Evolutionary conservation across 78 protist species (phyloP).

Genomic region (Corallochytrium limacisporum): DNA sequence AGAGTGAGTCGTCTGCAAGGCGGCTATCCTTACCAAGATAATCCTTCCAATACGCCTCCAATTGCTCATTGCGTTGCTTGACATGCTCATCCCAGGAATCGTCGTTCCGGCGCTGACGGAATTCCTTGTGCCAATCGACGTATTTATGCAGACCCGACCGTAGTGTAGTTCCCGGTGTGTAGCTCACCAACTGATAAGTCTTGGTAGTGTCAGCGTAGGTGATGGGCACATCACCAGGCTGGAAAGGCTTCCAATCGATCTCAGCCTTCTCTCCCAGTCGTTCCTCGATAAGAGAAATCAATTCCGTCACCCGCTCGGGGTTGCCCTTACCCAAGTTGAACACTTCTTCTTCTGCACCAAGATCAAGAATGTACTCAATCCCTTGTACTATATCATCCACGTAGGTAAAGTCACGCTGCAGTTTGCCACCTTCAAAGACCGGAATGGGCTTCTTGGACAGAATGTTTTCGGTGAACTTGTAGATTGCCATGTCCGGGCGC

Average conservation of each 20-base stretch:
- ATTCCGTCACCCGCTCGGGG: slow-evolving; percentile 2
- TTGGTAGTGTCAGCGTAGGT: not conserved
- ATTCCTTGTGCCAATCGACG: too few relatives aligned
- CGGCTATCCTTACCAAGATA: too few relatives aligned
- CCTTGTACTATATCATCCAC: slow-evolving; percentile 37
- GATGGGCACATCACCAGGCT: not conserved
- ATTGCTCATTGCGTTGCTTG: too few relatives aligned
- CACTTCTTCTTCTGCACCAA: not conserved
- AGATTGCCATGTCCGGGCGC: slow-evolving; percentile 56
- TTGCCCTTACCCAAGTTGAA: slow-evolving; percentile 38
- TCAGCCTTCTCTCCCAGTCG: slow-evolving; percentile 8
- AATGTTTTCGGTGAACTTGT: slow-evolving; percentile 6
- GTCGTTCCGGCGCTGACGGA: too few relatives aligned
- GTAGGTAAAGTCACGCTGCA: slow-evolving; percentile 41
- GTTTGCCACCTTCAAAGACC: slow-evolving; percentile 3
- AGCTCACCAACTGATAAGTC: not conserved
- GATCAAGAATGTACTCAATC: slow-evolving; percentile 1
- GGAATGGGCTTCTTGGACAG: not conserved
- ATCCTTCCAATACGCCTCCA: too few relatives aligned
- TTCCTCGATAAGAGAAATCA: not conserved
- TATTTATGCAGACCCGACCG: too few relatives aligned
- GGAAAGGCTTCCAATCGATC: not conserved
- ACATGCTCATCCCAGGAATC: too few relatives aligned
- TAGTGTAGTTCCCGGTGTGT: too few relatives aligned
- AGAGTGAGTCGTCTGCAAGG: too few relatives aligned